Evolutionary conservation across 2,329 filamentous ascomycete genomes (phyloP), one percentile per base, ranked within the genome.

Genomic region (Cladosporium sp.): DNA sequence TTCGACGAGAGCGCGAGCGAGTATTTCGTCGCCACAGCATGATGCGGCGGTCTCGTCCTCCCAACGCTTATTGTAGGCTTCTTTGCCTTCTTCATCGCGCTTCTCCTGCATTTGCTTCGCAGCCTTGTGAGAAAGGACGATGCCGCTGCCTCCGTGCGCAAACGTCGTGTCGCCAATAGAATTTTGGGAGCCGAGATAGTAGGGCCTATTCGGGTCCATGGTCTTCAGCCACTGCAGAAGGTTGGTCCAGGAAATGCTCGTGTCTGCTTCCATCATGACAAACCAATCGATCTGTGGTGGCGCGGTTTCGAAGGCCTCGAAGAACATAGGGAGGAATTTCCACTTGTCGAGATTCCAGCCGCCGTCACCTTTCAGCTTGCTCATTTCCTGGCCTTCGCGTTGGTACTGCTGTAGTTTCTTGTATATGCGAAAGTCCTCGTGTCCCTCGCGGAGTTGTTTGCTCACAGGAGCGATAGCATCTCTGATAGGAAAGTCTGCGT

Each of bases 251-350:
- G 78, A 75, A 15, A 82, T 64, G 68, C 80, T 85, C 59, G 85
- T 87, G 71, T 87, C 85, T 2, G 84, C 83, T 69, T 87, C 85
- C 57, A 85, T 81, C 72, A 86, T 85, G 63, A 87, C 80, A 69
- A 85, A 87, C 80, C 85, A 86, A 41, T 83, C 78, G 55, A 81
- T 81, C n/a, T 80, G 74, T 18, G 73, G 67, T 2, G 81, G 81
- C 36, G 81, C 82, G 64, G 76, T 73, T 32, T 78, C 74, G 75
- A 83, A 85, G 0, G 84, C 81, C 32, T 80, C 75, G 66, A 85
- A 82, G 4, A 87, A 76, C 80, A 85, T 84, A 49, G 85, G 83
- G 34, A 87, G 72, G 68, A 86, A 86, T 73, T 87, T 87, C 79
- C 82, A 87, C 71, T 84, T 84, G 74, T 87, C 85, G 55, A 86